Conservation (phyloP, 2,329 filamentous ascomycete species). For the Fusarium albidum region DNA sequence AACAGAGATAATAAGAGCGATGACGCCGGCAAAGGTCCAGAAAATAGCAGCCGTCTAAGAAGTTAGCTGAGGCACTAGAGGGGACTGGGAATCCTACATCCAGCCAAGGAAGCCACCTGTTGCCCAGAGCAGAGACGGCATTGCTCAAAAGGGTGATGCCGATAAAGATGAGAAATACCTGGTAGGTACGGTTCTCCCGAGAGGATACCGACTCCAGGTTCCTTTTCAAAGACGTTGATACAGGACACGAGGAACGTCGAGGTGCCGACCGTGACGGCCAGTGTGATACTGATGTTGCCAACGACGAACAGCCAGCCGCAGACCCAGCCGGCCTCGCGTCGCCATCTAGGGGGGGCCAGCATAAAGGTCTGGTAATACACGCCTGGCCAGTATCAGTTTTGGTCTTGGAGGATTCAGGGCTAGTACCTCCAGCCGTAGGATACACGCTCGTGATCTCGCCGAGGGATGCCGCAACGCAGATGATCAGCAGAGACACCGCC, state of each 20-base stretch:
- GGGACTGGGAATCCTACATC: slow-evolving; percentile 63
- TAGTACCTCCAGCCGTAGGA: slow-evolving; percentile 68
- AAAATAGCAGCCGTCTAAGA: slow-evolving; percentile 73
- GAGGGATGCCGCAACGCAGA: slow-evolving; percentile 74
- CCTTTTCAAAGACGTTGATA: slow-evolving; percentile 64
- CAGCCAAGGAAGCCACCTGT: slow-evolving; percentile 70
- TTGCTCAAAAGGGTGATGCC: slow-evolving; percentile 72
- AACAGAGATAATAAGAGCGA: slow-evolving; percentile 69
- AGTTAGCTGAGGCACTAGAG: neutral
- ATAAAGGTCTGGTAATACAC: slow-evolving; percentile 84
- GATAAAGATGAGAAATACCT: slow-evolving; percentile 69
- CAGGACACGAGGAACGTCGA: slow-evolving; percentile 73
- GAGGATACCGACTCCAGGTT: slow-evolving; percentile 56
- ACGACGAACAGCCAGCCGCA: slow-evolving; percentile 72
- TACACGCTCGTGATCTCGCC: slow-evolving; percentile 79
- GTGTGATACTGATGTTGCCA: slow-evolving; percentile 74
- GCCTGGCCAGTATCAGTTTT: no score
- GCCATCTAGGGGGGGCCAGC: slow-evolving; percentile 69
- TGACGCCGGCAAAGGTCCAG: slow-evolving; percentile 76
- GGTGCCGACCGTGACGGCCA: slow-evolving; percentile 73
- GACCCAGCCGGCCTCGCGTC: slow-evolving; percentile 72
- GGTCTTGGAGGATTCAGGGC: no score
- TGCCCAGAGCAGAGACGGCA: slow-evolving; percentile 70
- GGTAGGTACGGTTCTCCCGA: slow-evolving; percentile 69
- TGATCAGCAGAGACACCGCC: slow-evolving; percentile 72